Conservation (phyloP, 495 filamentous ascomycete species). For the Penicillium lagena region DNA sequence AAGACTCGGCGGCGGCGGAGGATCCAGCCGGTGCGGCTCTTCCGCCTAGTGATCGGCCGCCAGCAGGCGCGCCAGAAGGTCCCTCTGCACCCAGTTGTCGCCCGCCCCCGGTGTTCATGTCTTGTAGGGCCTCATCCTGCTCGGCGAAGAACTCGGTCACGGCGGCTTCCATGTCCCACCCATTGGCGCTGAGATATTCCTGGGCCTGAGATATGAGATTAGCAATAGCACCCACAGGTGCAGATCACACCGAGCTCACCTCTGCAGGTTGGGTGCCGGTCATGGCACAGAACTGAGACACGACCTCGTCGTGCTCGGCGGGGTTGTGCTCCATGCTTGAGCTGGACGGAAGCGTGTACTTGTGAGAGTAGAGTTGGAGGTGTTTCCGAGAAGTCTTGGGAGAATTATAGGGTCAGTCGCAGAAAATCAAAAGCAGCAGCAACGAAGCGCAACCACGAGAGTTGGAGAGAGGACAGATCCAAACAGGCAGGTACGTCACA, state of each 20-base stretch:
- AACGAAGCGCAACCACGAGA: neutral
- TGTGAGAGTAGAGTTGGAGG: neutral
- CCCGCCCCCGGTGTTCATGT: slow-evolving; percentile 23
- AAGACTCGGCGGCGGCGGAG: slow-evolving; percentile 23
- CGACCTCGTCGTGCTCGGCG: slow-evolving; percentile 58
- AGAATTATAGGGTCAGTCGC: neutral
- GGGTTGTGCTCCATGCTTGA: slow-evolving; percentile 48
- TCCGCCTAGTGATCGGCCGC: slow-evolving; percentile 28
- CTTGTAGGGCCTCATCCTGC: slow-evolving; percentile 52
- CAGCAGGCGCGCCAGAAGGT: slow-evolving; percentile 8
- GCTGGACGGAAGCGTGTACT: neutral
- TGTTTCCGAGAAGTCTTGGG: neutral
- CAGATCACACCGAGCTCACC: slow-evolving; percentile 37
- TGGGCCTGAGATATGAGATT: slow-evolving; percentile 48
- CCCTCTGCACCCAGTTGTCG: slow-evolving; percentile 24
- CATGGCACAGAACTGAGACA: slow-evolving; percentile 67
- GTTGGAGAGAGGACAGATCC: slow-evolving; percentile 7
- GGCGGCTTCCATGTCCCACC: slow-evolving; percentile 66
- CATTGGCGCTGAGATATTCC: slow-evolving; percentile 57
- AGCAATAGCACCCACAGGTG: neutral
- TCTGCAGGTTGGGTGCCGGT: slow-evolving; percentile 58
- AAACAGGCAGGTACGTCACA: slow-evolving; percentile 38
- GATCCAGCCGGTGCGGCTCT: slow-evolving; percentile 19
- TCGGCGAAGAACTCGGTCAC: slow-evolving; percentile 64
- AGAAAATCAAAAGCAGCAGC: too few relatives aligned